A percentile compares a stretch with the other conserved stretches of the same genome.
phyloP scores from a whole-genome alignment of 345 rosid species.

The Salix udensis region DNA sequence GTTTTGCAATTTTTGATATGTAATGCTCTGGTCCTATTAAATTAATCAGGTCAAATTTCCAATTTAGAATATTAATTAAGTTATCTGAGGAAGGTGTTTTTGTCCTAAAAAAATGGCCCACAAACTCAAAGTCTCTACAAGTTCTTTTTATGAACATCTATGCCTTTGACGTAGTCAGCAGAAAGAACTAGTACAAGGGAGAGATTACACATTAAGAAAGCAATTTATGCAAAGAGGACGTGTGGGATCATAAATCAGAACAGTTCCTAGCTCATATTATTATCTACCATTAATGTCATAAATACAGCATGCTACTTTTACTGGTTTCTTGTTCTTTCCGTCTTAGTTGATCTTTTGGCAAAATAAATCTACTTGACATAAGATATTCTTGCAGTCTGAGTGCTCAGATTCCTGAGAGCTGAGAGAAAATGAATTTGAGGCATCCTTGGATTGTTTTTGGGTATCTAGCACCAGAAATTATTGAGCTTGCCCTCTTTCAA shows the following conservation, averaged over 20 bases:
- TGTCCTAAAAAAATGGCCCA: not conserved
- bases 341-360: not conserved
- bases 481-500: constrained; percentile 2
- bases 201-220: not conserved
- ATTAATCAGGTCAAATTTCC: not conserved
- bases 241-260: not conserved
- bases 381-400: constrained; percentile 7
- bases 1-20: not conserved
- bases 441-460: not conserved
- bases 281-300: not conserved
- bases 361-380: not conserved
- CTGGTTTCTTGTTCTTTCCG: not conserved
- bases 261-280: not conserved
- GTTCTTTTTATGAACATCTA: not conserved
- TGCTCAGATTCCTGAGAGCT: not conserved
- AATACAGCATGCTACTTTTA: not conserved
- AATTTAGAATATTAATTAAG: not conserved
- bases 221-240: not conserved
- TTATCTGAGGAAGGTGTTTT: not conserved
- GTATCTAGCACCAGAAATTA: not conserved
- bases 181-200: not conserved
- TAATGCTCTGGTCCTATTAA: not conserved
- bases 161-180: not conserved
- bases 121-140: not conserved
- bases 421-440: not conserved